Conservation (phyloP, 208 protist genomes). For the Leptomonas seymouri region DNA sequence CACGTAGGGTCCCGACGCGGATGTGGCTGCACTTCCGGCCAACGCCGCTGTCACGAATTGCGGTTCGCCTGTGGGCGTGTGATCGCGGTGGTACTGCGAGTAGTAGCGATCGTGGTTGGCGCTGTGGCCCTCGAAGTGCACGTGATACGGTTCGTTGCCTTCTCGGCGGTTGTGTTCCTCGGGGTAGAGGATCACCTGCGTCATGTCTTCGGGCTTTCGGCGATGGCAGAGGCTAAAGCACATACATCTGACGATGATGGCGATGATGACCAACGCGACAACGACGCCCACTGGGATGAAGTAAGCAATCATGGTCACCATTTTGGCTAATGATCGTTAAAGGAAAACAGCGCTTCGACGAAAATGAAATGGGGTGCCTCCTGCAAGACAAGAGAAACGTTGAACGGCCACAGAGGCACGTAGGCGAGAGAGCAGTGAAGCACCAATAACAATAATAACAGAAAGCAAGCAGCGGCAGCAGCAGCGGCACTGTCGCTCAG, state of each 20-base stretch:
- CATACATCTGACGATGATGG: background rate
- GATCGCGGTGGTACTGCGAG: background rate
- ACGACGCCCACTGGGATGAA: background rate
- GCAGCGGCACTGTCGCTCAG: too few relatives aligned
- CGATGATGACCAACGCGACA: background rate
- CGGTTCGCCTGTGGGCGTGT: background rate
- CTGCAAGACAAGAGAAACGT: too few relatives aligned
- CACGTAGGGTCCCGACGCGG: background rate
- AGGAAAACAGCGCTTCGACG: background rate
- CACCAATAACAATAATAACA: too few relatives aligned
- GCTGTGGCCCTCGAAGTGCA: conserved; percentile 2
- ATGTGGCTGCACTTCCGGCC: background rate
- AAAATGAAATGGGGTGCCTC: background rate
- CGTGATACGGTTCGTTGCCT: background rate
- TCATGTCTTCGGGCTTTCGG: conserved; percentile 1
- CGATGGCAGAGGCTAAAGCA: background rate
- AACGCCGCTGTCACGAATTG: background rate
- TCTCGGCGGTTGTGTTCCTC: background rate
- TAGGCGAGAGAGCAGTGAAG: too few relatives aligned
- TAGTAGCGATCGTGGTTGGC: background rate
- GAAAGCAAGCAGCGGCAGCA: too few relatives aligned
- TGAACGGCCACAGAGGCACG: too few relatives aligned
- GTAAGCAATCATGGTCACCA: conserved; percentile 7
- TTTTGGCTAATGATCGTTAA: too few relatives aligned
- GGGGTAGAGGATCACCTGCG: background rate